Evolutionary conservation across 2,329 filamentous ascomycete genomes (phyloP).

Genomic region (Epicoccum nigrum): DNA sequence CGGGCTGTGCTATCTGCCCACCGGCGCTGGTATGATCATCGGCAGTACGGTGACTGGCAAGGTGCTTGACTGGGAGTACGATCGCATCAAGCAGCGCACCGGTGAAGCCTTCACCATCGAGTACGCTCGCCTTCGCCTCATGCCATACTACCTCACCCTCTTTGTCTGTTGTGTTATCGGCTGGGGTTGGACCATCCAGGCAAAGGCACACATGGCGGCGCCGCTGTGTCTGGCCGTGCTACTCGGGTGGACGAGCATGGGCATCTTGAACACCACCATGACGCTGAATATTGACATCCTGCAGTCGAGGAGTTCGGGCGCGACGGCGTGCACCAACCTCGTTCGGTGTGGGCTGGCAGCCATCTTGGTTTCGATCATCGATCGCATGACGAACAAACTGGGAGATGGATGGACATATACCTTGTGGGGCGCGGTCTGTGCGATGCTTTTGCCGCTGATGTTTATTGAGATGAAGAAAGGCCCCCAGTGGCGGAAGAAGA

Average conservation of each 20-base stretch:
- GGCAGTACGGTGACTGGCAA: conserved; percentile 60
- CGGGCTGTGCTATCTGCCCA: conserved; percentile 57
- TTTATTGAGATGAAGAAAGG: conserved; percentile 37
- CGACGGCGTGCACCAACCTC: conserved; percentile 36
- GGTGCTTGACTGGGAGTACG: conserved; percentile 60
- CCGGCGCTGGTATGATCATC: conserved; percentile 61
- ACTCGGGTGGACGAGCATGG: conserved; percentile 37
- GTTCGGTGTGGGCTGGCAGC: conserved; percentile 36
- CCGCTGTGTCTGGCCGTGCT: conserved; percentile 30
- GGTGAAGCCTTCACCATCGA: conserved; percentile 36
- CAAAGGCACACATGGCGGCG: conserved; percentile 29
- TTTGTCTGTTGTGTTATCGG: conserved; percentile 35
- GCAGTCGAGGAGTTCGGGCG: conserved; percentile 32
- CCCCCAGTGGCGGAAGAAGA: conserved; percentile 28
- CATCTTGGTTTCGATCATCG: conserved; percentile 32
- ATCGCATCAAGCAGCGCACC: conserved; percentile 37
- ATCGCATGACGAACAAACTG: conserved; percentile 28
- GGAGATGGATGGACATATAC: conserved; percentile 39
- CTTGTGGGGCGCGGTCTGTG: conserved; percentile 32
- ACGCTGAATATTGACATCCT: conserved; percentile 40
- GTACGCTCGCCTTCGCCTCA: conserved; percentile 34
- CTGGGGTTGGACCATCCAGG: conserved; percentile 36
- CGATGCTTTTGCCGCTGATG: conserved; percentile 35
- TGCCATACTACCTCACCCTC: conserved; percentile 34
- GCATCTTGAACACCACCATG: conserved; percentile 39